These are phyloP conservation scores for Parathielavia hyrcaniae DNA, from an alignment of 495 filamentous ascomycete genomes.

Conservation along the genomic window DNA sequence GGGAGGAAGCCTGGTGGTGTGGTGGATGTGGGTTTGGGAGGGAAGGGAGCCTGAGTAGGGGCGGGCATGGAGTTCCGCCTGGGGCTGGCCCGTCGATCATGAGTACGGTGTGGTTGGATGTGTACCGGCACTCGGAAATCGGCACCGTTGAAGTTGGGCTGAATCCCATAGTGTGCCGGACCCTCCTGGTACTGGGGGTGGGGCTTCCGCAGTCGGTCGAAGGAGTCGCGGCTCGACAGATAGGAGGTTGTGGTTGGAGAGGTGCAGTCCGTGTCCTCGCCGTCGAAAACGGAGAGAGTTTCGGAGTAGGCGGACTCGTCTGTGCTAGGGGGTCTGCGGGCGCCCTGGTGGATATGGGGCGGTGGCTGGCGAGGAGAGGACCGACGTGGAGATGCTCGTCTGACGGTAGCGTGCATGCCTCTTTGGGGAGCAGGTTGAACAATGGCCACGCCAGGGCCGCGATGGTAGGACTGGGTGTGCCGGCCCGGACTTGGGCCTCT, in stretches of 20 bases:
- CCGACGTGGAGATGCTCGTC: not conserved
- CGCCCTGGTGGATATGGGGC: not conserved
- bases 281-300: not conserved
- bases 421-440: not conserved
- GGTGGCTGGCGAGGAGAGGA: not conserved
- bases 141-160: not conserved
- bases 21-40: not conserved
- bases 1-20: not conserved
- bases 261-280: conserved; percentile 4
- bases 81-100: not conserved
- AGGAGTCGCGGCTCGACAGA: not conserved
- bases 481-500: not conserved
- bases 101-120: conserved; percentile 4
- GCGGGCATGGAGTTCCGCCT: not conserved
- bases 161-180: conserved; percentile 13
- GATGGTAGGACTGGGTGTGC: not conserved
- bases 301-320: conserved; percentile 13
- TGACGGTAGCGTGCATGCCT: not conserved
- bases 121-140: not conserved
- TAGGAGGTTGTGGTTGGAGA: conserved; percentile 5
- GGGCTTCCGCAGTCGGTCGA: not conserved
- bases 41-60: not conserved
- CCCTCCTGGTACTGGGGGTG: not conserved
- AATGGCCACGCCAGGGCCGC: not conserved
- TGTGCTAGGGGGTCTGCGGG: conserved; percentile 5